Evolutionary conservation across 2,329 filamentous ascomycete genomes (phyloP).

Genomic region (Microdochium paspali): DNA sequence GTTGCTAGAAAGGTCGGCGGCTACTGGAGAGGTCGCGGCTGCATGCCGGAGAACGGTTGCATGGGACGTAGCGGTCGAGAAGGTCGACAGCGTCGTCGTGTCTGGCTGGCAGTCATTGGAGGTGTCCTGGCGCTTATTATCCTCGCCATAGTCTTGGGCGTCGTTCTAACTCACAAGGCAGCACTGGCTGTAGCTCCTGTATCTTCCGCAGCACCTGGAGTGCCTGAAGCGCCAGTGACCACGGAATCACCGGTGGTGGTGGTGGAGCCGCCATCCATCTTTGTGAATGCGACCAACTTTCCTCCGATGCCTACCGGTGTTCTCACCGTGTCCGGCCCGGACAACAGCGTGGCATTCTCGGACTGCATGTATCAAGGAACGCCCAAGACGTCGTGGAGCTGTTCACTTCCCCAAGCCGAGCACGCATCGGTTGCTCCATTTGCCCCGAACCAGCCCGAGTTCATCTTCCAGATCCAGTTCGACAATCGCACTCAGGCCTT

Average conservation of each 20-base stretch:
- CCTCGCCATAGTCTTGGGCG: conserved; percentile 46
- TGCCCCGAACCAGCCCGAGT: conserved; percentile 61
- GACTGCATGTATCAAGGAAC: conserved; percentile 58
- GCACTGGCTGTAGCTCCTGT: conserved; percentile 14
- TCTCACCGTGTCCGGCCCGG: conserved; percentile 66
- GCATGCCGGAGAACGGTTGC: conserved; percentile 53
- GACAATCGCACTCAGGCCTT: conserved; percentile 46
- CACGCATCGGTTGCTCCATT: conserved; percentile 56
- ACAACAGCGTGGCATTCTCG: conserved; percentile 52
- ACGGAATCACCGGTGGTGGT: no score
- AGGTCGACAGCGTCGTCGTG: conserved; percentile 51
- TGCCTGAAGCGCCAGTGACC: no score
- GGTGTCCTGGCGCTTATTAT: conserved; percentile 45
- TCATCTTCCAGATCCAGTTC: conserved; percentile 71
- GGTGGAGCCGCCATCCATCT: conserved; percentile 36
- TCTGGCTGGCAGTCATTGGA: conserved; percentile 44
- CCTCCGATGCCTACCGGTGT: conserved; percentile 81
- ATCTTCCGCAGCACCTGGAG: conserved; percentile 23
- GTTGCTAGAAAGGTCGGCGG: conserved; percentile 46
- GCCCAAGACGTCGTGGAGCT: conserved; percentile 67
- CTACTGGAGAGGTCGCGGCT: conserved; percentile 57
- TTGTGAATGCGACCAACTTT: conserved; percentile 79
- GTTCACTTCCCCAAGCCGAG: conserved; percentile 69
- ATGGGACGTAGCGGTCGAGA: conserved; percentile 55
- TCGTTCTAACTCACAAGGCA: conserved; percentile 39